Conservation (phyloP, 768 basidiomycete genomes). For the Phallus indusiatus region DNA sequence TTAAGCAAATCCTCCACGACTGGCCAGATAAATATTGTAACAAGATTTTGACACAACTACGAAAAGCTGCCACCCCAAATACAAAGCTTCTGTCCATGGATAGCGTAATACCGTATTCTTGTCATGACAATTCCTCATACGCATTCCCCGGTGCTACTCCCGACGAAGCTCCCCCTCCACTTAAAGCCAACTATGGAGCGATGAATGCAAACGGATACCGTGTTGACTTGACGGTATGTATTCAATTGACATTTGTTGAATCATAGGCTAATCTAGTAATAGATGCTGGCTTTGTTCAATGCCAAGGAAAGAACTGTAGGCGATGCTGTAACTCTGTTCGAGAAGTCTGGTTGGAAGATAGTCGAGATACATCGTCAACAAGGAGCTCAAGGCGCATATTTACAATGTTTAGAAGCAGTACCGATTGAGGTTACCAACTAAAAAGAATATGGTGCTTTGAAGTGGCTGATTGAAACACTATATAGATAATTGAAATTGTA, state of each 20-base stretch:
- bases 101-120: slow-evolving; percentile 13
- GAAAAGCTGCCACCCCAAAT: slow-evolving; percentile 16
- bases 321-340: slow-evolving; percentile 44
- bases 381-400: not conserved
- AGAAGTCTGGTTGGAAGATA: slow-evolving; percentile 55
- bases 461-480: too few species aligned
- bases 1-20: slow-evolving; percentile 24
- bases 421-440: not conserved
- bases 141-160: not conserved
- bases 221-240: slow-evolving; percentile 56
- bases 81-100: slow-evolving; percentile 23
- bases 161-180: slow-evolving; percentile 47
- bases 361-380: not conserved
- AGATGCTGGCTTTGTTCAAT: slow-evolving; percentile 68
- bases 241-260: not conserved
- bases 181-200: slow-evolving; percentile 68
- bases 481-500: too few species aligned
- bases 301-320: slow-evolving; percentile 61
- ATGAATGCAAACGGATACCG: slow-evolving; percentile 62
- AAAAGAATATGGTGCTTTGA: too few species aligned
- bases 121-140: not conserved
- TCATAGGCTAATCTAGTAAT: not conserved
- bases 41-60: slow-evolving; percentile 20
- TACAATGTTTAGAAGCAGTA: not conserved
- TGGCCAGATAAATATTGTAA: slow-evolving; percentile 19